phyloP scores from a whole-genome alignment of 208 protist species.

The Entamoeba moshkovskii region DNA sequence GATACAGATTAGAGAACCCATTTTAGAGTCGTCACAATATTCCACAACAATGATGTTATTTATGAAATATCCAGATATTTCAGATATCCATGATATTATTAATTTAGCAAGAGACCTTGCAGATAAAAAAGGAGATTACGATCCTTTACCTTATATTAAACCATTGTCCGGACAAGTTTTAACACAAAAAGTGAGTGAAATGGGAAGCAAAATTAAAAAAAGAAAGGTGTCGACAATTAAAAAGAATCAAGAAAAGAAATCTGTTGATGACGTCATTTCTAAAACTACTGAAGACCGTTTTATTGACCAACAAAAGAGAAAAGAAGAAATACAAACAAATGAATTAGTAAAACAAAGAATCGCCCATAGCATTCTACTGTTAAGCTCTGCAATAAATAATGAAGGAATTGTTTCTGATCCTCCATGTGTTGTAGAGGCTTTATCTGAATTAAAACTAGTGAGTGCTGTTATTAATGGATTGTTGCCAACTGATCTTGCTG shows the following conservation, averaged over 20 bases:
- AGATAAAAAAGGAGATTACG: background rate
- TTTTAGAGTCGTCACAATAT: background rate
- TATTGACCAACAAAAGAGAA: background rate
- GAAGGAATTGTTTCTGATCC: background rate
- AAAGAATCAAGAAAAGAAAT: background rate
- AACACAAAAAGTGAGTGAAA: background rate
- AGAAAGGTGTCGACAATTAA: background rate
- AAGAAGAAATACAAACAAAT: background rate
- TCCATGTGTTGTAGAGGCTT: background rate
- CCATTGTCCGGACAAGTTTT: background rate
- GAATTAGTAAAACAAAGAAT: background rate
- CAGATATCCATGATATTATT: background rate
- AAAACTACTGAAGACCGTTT: background rate
- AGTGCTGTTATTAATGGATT: background rate
- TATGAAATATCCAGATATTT: background rate
- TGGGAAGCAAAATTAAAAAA: background rate
- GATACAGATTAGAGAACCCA: background rate
- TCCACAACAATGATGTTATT: background rate
- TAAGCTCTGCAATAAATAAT: background rate
- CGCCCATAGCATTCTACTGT: background rate
- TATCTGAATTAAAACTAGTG: background rate
- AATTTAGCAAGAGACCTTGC: background rate
- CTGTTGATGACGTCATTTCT: background rate
- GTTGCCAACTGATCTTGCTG: background rate
- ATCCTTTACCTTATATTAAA: background rate